Percentiles rank a stretch among this genome's conserved stretches.
These are phyloP conservation scores for Brassica cretica DNA, from an alignment of 345 rosid species.

Conservation along the genomic window DNA sequence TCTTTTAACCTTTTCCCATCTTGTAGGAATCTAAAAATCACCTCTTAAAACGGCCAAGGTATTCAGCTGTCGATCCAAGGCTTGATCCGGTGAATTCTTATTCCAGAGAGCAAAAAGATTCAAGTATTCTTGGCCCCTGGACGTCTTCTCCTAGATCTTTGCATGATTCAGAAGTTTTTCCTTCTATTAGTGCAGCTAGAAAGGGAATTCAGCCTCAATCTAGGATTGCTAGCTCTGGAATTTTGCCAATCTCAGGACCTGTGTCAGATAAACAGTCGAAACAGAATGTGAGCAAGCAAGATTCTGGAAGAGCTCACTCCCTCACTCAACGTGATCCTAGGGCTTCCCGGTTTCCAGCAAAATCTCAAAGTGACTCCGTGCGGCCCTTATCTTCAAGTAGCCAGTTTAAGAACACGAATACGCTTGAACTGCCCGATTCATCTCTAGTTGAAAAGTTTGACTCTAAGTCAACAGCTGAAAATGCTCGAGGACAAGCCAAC, in stretches of 20 bases:
- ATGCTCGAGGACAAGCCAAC: conserved; percentile 49
- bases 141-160: conserved; percentile 45
- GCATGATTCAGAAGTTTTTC: conserved; percentile 50
- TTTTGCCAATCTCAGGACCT: conserved; percentile 44
- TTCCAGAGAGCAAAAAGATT: conserved; percentile 62
- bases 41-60: conserved; percentile 45
- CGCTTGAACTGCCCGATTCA: conserved; percentile 47
- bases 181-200: conserved; percentile 51
- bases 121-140: conserved; percentile 42
- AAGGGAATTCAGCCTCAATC: conserved; percentile 47
- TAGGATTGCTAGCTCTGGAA: conserved; percentile 46
- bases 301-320: conserved; percentile 40
- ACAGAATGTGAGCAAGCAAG: conserved; percentile 39
- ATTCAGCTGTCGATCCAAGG: conserved; percentile 48
- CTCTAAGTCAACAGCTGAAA: conserved; percentile 37
- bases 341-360: conserved; percentile 50
- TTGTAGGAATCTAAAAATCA: conserved; percentile 64
- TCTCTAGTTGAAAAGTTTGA: conserved; percentile 43
- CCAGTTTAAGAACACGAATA: conserved; percentile 32
- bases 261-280: conserved; percentile 49
- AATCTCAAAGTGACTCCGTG: conserved; percentile 42
- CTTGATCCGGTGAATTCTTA: conserved; percentile 45
- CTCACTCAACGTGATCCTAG: conserved; percentile 53
- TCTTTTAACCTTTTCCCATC: conserved; percentile 20
- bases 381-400: conserved; percentile 38